These are phyloP conservation scores for Acarospora socialis DNA, from an alignment of 2,329 filamentous ascomycete species.

Conservation along the genomic window DNA sequence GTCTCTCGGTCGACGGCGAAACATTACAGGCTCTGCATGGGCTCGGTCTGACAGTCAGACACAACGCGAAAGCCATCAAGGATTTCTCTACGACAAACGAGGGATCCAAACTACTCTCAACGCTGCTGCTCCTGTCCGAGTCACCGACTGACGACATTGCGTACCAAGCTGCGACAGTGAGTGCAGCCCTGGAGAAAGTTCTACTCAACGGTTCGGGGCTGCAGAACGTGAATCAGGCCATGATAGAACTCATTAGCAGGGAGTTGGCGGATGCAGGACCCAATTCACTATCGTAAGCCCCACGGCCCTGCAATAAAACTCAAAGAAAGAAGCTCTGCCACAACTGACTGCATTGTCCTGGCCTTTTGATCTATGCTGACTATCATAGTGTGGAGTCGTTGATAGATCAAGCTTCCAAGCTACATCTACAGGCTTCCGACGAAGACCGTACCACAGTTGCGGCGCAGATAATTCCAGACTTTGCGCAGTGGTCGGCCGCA, in stretches of 20 bases:
- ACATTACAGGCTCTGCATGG: slow-evolving; percentile 28
- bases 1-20: slow-evolving; percentile 26
- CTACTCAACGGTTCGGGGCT: background rate
- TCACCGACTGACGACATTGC: slow-evolving; percentile 38
- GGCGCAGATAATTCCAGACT: slow-evolving; percentile 46
- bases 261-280: slow-evolving; percentile 32
- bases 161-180: slow-evolving; percentile 27
- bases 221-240: slow-evolving; percentile 26
- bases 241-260: slow-evolving; percentile 37
- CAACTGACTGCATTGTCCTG: background rate
- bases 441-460: slow-evolving; percentile 19
- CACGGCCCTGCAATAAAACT: background rate
- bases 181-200: slow-evolving; percentile 1
- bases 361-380: slow-evolving; percentile 13
- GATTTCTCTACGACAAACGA: slow-evolving; percentile 29
- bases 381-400: slow-evolving; percentile 39
- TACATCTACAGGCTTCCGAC: slow-evolving; percentile 24
- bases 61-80: slow-evolving; percentile 27
- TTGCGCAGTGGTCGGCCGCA: slow-evolving; percentile 50
- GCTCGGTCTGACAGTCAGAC: slow-evolving; percentile 29
- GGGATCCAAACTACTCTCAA: slow-evolving; percentile 37
- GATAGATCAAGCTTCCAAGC: slow-evolving; percentile 38
- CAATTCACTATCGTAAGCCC: slow-evolving; percentile 32
- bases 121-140: slow-evolving; percentile 39
- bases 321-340: slow-evolving; percentile 10